Conservation (phyloP, 306 rosid genomes). For the Fagus sylvatica region DNA sequence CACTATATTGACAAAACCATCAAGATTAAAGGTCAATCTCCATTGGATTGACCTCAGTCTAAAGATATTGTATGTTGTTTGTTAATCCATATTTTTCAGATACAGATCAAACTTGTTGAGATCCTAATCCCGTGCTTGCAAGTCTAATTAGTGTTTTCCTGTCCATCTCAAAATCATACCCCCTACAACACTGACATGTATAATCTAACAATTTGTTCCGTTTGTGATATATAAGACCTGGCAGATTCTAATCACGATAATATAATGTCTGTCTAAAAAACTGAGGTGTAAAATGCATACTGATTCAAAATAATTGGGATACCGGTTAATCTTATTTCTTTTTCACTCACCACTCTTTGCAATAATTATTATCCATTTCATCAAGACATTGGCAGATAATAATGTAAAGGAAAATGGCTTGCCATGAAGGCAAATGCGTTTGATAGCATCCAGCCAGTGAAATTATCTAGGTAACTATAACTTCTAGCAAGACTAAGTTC, state of each 20-base stretch:
- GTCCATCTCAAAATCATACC: too few species aligned
- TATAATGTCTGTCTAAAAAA: neutral
- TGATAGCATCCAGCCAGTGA: neutral
- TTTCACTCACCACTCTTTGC: neutral
- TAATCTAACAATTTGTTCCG: too few species aligned
- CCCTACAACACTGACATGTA: too few species aligned
- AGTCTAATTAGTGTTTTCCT: too few species aligned
- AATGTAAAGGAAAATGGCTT: neutral
- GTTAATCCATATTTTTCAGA: too few species aligned
- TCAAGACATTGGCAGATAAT: neutral
- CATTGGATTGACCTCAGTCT: too few species aligned
- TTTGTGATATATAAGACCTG: too few species aligned
- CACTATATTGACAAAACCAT: too few species aligned
- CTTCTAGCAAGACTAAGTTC: neutral
- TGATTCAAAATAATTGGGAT: neutral
- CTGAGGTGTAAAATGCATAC: neutral
- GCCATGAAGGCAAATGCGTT: neutral
- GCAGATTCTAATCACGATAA: neutral
- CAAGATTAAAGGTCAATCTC: too few species aligned
- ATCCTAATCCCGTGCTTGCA: too few species aligned
- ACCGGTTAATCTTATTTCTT: neutral
- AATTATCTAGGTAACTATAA: neutral
- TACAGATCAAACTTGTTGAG: too few species aligned
- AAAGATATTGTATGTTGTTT: too few species aligned
- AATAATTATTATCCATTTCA: neutral